phyloP scores from a whole-genome alignment of 768 basidiomycete genomes.

The Kondoa malvinella region DNA sequence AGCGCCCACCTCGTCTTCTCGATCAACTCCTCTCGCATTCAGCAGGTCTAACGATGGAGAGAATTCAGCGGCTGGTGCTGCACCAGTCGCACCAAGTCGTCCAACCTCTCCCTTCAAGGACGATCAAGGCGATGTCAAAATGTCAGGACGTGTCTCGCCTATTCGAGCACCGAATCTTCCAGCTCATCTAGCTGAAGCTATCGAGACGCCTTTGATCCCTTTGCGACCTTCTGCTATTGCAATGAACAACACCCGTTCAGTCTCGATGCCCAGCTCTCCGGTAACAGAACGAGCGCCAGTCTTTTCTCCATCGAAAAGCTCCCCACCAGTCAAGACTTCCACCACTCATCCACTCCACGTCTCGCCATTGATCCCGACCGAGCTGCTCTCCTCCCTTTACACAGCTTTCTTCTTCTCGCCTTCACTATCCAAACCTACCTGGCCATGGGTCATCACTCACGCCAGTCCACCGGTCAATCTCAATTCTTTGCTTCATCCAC shows the following conservation, averaged over 20 bases:
- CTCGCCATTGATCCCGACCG: slow-evolving; percentile 12
- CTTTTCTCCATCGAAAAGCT: not conserved
- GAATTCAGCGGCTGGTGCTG: not conserved
- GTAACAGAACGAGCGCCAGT: not conserved
- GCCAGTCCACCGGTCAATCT: not conserved
- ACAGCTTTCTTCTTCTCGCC: slow-evolving; percentile 5
- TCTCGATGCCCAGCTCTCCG: not conserved
- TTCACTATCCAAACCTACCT: not conserved
- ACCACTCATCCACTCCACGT: slow-evolving; percentile 19
- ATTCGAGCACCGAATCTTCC: not conserved
- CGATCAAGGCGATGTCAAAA: not conserved
- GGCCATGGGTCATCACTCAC: not conserved
- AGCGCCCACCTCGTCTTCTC: not conserved
- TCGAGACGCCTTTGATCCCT: not conserved
- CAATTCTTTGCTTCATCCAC: not conserved
- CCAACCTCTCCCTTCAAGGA: not conserved
- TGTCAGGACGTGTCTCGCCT: slow-evolving; percentile 3
- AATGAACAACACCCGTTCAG: not conserved
- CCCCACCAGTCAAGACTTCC: slow-evolving; percentile 16
- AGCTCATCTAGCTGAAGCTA: not conserved
- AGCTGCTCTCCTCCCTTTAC: slow-evolving; percentile 12
- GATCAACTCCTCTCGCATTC: not conserved
- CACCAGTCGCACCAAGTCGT: not conserved
- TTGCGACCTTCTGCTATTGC: not conserved
- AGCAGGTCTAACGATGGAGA: not conserved